Percentiles rank a stretch among this genome's conserved stretches.
Conservation (phyloP, 2,329 filamentous ascomycete species). For the Colletotrichum acutatum region DNA sequence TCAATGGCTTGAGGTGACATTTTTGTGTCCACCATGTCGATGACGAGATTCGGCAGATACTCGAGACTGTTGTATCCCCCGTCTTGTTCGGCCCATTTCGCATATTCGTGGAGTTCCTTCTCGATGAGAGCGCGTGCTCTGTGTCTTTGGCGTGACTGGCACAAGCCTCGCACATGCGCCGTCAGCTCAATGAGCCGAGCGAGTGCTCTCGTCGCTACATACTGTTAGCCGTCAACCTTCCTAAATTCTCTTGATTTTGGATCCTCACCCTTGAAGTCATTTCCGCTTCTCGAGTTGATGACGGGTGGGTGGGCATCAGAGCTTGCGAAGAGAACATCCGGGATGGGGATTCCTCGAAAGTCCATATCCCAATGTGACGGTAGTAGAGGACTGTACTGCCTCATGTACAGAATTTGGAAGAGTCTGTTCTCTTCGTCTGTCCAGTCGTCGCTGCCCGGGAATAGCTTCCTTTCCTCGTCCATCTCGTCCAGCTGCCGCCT, state of each 20-base stretch:
- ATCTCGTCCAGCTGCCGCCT: slow-evolving; percentile 42
- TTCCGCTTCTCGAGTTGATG: slow-evolving; percentile 49
- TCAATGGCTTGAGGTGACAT: slow-evolving; percentile 45
- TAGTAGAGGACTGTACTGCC: slow-evolving; percentile 53
- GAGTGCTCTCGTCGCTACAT: slow-evolving; percentile 52
- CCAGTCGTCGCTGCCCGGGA: slow-evolving; percentile 59
- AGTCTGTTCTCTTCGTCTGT: slow-evolving; percentile 59
- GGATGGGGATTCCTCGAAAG: slow-evolving; percentile 52
- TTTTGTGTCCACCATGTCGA: slow-evolving; percentile 48
- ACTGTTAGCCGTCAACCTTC: slow-evolving; percentile 30
- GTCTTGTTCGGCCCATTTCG: slow-evolving; percentile 55
- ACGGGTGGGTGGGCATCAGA: slow-evolving; percentile 46
- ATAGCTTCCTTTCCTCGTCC: slow-evolving; percentile 54
- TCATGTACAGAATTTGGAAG: slow-evolving; percentile 54
- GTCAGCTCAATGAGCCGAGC: slow-evolving; percentile 54
- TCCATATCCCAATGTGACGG: slow-evolving; percentile 54
- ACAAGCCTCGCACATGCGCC: slow-evolving; percentile 44
- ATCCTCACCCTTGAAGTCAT: slow-evolving; percentile 50
- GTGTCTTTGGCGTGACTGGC: slow-evolving; percentile 48
- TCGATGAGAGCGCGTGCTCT: slow-evolving; percentile 48
- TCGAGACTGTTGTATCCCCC: slow-evolving; percentile 48
- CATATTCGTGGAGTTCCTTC: slow-evolving; percentile 47
- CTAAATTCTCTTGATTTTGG: not conserved
- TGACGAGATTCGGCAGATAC: slow-evolving; percentile 52
- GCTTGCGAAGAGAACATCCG: slow-evolving; percentile 48